Base-by-base conservation (phyloP, 169 alveolate species). In the Sarcocystis neurona region DNA sequence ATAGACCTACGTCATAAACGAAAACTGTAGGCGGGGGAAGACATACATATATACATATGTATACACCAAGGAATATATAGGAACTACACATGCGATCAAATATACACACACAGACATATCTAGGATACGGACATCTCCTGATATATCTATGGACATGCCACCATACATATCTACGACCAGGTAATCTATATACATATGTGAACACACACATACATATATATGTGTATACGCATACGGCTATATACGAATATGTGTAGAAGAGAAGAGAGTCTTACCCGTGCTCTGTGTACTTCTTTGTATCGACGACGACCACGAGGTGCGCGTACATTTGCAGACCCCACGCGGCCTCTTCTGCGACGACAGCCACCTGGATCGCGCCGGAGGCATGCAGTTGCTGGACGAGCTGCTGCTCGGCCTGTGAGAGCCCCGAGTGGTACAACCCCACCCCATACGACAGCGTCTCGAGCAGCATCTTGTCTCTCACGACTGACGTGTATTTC, bases 291-390 rank as follows among this genome's bases (percentile, higher is more conserved):
- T 92, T 93, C 70, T 90, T 90, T 44, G 98, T 95, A 91, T 96
- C 96, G 66, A 95, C 91, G 79, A 96, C 94, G 39, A 96, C 96
- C 39, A 96, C 96, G 70, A 94, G 88, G 66, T 96, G 96, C 6
- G 97, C 95, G 39, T 88, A 88, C 50, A 92, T 93, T 70, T 95
- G 96, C 47, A 97, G 91, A 44, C 97, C 97, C 99, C 99, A 98
- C 6, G 98, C 94, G 63, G 96, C 94, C 88, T 96, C 97, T 70
- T 97, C 95, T 8, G 98, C 96, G 60, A 95, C 96, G 12, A 98
- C 96, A 53, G 98, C 93, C 41, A 97, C 97, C 89, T 96, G 96
- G 84, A 97, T 94, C 48, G 94, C 94, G 20, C 97, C 97, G 47
- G 92, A 92, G 37, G 95, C 94, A 87, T 93, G 94, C 89, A 96